Evolutionary conservation across 768 basidiomycete species (phyloP), one percentile per base, ranked within the genome.

Genomic region (Glaciozyma antarctica): DNA sequence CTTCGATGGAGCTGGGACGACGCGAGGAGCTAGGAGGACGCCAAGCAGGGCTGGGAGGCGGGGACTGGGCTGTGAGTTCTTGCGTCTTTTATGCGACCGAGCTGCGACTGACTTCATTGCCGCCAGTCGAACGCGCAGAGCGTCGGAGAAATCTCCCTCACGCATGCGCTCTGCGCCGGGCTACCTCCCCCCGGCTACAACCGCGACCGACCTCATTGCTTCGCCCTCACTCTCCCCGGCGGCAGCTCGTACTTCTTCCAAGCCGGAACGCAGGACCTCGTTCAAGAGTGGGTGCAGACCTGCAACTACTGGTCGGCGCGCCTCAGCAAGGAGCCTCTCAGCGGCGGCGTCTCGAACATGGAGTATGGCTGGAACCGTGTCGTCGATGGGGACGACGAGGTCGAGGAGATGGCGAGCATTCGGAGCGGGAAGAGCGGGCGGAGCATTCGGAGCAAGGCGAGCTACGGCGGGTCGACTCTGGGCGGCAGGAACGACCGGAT

Each of bases 301-400:
- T 97, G 94, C 82, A 99, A 98, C 79, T 99, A 99, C 76, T 98
- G 95, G 95, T 90, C 95, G 0, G 95, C 94, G 3, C 82, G 95
- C 53, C 88, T 85, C 62, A 91, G 89, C 77, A 92, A 94, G 72
- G 93, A 97, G 75, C 95, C 95, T 1, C 82, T 99, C 4, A 82
- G 88, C 2, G 95, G 95, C 7, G 95, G 95, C 28, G 93, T 99
- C 12, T 92, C 90, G 57, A 99, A 98, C 78, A 94, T 98, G 88
- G 95, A 99, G 76, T 95, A 98, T 74, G 95, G 95, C 13, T 99
- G 95, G 95, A 93, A 85, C 75, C 82, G 89, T 24, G 8, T 52
- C 21, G 51, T 43, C 10, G 34, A 38, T 47, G 71, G 68, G 17
- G 62, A 63, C 9, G 81, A 86, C 61, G 80, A 73, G 17, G 47